phyloP scores from a whole-genome alignment of 1,139 yeast genomes.

The Taiozyma onychis region DNA sequence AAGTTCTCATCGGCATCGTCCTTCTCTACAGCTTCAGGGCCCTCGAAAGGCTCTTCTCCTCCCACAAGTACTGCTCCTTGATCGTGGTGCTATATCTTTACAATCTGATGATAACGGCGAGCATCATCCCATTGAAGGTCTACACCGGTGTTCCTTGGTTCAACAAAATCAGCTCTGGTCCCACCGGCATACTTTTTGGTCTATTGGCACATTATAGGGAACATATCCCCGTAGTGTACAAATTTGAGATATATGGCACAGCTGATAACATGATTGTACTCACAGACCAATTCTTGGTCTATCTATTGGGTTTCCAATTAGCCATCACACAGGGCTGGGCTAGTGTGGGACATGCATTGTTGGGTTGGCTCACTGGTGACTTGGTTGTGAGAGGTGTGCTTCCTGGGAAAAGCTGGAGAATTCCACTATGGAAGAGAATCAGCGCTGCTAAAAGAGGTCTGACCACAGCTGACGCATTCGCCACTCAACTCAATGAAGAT shows the following conservation, averaged over 20 bases:
- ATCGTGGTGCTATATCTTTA: conserved; percentile 28
- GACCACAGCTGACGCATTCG: conserved; percentile 3
- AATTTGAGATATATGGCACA: conserved; percentile 37
- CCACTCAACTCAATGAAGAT: conserved; percentile 13
- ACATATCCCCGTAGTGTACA: conserved; percentile 55
- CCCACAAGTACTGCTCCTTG: conserved; percentile 44
- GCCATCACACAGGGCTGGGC: conserved; percentile 48
- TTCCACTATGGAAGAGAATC: conserved; percentile 32
- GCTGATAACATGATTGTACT: conserved; percentile 32
- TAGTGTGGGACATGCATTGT: conserved; percentile 44
- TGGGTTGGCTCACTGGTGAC: conserved; percentile 60
- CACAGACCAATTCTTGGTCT: conserved; percentile 55
- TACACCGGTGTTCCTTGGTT: conserved; percentile 25
- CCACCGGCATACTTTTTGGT: conserved; percentile 56
- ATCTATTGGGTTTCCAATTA: conserved; percentile 46
- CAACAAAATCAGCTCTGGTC: conserved; percentile 47
- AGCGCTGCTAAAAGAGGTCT: conserved; percentile 2
- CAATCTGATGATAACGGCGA: conserved; percentile 25
- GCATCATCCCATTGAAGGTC: conserved; percentile 33
- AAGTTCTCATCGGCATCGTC: conserved; percentile 46
- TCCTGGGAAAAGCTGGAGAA: conserved; percentile 54
- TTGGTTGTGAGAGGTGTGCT: conserved; percentile 48
- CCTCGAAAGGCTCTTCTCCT: conserved; percentile 61
- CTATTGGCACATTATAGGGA: conserved; percentile 51
- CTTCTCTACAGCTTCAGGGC: conserved; percentile 55